Base-by-base conservation (phyloP, 1,139 yeast genomes). In the Groenewaldozyma auringiensis region DNA sequence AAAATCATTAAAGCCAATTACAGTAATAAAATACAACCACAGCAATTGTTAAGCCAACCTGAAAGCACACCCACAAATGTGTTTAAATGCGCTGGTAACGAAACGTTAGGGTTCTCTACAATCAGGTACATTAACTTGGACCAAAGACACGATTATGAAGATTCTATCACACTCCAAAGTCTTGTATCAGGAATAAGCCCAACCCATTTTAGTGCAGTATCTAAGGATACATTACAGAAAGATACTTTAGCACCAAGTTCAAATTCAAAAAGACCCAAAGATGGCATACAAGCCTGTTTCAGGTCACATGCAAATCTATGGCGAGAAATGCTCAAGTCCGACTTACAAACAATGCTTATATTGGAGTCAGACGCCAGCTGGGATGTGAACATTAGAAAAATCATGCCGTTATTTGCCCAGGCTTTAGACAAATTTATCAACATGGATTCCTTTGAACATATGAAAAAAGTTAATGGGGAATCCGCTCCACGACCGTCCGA, bases 91-190 rank as follows among this genome's bases (percentile, higher is more conserved):
- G 62, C 52, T 4, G 48, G 46, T 11, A 53, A 53, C 41, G 21
- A 50, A 8, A 53, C 57, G 2, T 41, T 53, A 4, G 56, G 56
- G 3, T 53, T 53, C 42, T 42, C 47, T 13, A 42, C 49, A 21
- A 45, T 53, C 22, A 32, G 39, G n/a, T 53, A 47, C 38, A 43
- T 53, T 25, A 53, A 53, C 44, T 40, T 53, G 3, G 41, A 44
- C 8, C 27, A 42, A 3, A 36, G 53, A 35, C 45, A 40, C 39
- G 54, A 53, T 40, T 37, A 35, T 27, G 48, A 42, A 14, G 56
- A 53, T 33, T 40, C 52, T 25, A 47, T 53, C 37, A 20, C 39
- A 11, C 35, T 53, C 40, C 56, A 52, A 41, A 29, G 41, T 29
- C 38, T 35, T 3, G 20, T 50, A 8, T 21, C 50, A 8, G 53